phyloP scores from a whole-genome alignment of 495 filamentous ascomycete genomes.

The Hyaloscypha hepaticicola region DNA sequence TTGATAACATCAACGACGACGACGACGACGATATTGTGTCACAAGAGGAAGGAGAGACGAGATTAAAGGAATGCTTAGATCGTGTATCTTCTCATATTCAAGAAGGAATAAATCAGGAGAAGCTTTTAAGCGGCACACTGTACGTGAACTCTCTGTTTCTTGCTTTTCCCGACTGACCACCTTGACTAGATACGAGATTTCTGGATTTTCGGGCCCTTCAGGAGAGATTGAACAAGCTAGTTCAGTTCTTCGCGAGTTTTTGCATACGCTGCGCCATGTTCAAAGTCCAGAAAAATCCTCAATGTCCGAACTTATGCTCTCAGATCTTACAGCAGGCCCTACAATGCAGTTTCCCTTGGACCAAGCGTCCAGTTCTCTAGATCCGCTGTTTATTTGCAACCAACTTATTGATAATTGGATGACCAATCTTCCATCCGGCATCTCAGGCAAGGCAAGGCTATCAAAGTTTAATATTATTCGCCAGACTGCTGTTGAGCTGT shows the following conservation, averaged over 20 bases:
- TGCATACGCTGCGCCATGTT: constrained; percentile 16
- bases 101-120: constrained; percentile 12
- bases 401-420: constrained; percentile 28
- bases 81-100: constrained; percentile 5
- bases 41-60: background rate
- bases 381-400: constrained; percentile 27
- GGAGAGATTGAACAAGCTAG: constrained; percentile 27
- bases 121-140: constrained; percentile 16
- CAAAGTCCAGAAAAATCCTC: constrained; percentile 10
- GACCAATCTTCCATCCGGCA: constrained; percentile 20
- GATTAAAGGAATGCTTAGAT: constrained; percentile 6
- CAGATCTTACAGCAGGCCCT: constrained; percentile 14
- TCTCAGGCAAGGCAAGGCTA: constrained; percentile 13
- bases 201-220: constrained; percentile 4
- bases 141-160: background rate
- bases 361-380: background rate
- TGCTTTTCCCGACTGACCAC: background rate
- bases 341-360: constrained; percentile 4
- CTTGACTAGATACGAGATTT: constrained; percentile 18
- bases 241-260: constrained; percentile 13
- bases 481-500: constrained; percentile 28
- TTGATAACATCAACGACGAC: background rate
- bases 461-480: constrained; percentile 31
- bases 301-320: constrained; percentile 9
- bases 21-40: background rate